These are phyloP conservation scores for Botrytis deweyae DNA, from an alignment of 2,329 filamentous ascomycete genomes.

Conservation along the genomic window DNA sequence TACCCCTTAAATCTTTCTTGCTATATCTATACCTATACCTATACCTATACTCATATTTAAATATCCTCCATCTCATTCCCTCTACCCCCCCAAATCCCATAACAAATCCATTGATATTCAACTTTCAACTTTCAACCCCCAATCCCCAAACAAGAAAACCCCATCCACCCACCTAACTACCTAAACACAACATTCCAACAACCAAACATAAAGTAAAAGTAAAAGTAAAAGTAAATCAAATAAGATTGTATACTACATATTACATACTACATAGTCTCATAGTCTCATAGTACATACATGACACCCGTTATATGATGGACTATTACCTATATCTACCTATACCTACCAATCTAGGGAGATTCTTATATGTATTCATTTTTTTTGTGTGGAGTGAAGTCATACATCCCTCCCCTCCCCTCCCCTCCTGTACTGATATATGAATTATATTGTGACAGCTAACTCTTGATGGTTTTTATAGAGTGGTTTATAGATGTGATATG, in stretches of 20 bases:
- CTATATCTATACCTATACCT: too few relatives aligned
- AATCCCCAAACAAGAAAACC: too few relatives aligned
- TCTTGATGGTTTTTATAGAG: neutral
- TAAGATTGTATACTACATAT: neutral
- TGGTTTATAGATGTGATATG: neutral
- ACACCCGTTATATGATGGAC: rapidly evolving
- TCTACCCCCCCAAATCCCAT: too few relatives aligned
- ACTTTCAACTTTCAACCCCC: too few relatives aligned
- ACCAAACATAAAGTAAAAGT: neutral
- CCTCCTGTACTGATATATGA: too few relatives aligned
- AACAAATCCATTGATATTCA: too few relatives aligned
- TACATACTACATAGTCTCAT: too few relatives aligned
- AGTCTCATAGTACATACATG: neutral
- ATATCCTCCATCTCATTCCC: too few relatives aligned
- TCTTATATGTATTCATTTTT: neutral
- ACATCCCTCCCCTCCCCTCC: too few relatives aligned
- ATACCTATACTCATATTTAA: too few relatives aligned
- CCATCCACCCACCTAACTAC: neutral
- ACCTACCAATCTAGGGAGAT: neutral
- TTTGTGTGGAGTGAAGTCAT: neutral
- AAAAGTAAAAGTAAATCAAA: neutral
- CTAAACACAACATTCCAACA: neutral
- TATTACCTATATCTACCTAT: neutral
- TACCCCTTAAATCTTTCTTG: too few relatives aligned
- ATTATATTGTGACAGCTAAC: neutral